These are phyloP conservation scores for Suillus luteus DNA, from an alignment of 768 basidiomycete genomes.

Conservation along the genomic window DNA sequence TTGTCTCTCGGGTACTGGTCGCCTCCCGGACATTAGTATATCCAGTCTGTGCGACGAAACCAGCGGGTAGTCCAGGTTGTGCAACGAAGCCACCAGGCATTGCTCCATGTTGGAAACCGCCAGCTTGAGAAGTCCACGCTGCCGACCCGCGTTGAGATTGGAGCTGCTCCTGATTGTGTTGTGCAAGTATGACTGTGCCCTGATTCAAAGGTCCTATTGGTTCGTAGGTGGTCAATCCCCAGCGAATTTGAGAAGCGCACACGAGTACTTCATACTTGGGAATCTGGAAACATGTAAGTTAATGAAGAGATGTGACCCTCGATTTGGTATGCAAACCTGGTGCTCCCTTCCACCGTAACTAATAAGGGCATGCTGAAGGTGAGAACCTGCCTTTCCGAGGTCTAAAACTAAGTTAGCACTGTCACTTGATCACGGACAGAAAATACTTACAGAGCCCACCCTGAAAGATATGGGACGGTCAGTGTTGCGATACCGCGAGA, in stretches of 20 bases:
- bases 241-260: conserved; percentile 8
- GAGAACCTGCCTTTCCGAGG: conserved; percentile 4
- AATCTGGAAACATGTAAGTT: neutral
- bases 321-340: conserved; percentile 1
- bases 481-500: neutral
- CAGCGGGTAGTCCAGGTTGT: neutral
- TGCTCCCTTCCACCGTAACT: conserved; percentile 9
- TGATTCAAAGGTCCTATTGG: conserved; percentile 20
- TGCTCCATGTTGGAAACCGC: conserved; percentile 22
- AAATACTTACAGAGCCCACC: conserved; percentile 30
- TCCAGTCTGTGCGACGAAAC: conserved; percentile 1
- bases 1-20: neutral
- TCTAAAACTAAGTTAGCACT: neutral
- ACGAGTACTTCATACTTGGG: conserved; percentile 9
- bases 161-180: conserved; percentile 9
- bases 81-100: neutral
- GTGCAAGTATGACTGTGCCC: conserved; percentile 34
- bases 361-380: conserved; percentile 8
- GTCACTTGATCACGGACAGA: neutral
- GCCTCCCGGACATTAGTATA: neutral
- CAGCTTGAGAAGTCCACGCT: conserved; percentile 10
- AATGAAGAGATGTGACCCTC: neutral
- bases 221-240: conserved; percentile 11
- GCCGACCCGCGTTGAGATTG: conserved; percentile 13
- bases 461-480: conserved; percentile 9